Percentiles rank a stretch among this genome's conserved stretches.
Evolutionary conservation across 2,329 filamentous ascomycete species (phyloP).

Genomic region (Colletotrichum sp.): DNA sequence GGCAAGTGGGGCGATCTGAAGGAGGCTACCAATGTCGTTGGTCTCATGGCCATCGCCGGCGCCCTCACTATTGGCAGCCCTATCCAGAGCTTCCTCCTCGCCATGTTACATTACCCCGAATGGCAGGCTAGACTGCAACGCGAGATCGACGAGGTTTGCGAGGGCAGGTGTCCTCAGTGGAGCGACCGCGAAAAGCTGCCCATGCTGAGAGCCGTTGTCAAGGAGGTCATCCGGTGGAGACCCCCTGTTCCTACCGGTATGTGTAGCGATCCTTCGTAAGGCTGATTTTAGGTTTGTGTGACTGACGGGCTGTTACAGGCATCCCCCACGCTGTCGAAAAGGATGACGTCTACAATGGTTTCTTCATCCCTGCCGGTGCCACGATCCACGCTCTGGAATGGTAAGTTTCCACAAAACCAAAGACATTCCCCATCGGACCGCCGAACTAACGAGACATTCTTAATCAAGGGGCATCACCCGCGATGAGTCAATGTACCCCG

Average conservation of each 20-base stretch:
- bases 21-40: slow-evolving; percentile 50
- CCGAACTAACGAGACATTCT: slow-evolving; percentile 28
- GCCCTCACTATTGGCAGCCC: slow-evolving; percentile 49
- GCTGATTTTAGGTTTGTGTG: not conserved
- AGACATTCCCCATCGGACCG: not conserved
- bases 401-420: not conserved
- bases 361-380: slow-evolving; percentile 55
- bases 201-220: slow-evolving; percentile 42
- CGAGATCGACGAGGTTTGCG: slow-evolving; percentile 44
- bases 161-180: slow-evolving; percentile 49
- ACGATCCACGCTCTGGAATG: slow-evolving; percentile 49
- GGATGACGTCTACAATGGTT: slow-evolving; percentile 58
- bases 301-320: slow-evolving; percentile 28
- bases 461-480: slow-evolving; percentile 44
- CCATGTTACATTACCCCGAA: slow-evolving; percentile 36
- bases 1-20: slow-evolving; percentile 32
- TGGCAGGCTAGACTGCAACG: slow-evolving; percentile 39
- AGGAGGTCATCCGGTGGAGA: slow-evolving; percentile 56
- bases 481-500: slow-evolving; percentile 42
- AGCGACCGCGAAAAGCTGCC: slow-evolving; percentile 38
- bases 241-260: slow-evolving; percentile 57
- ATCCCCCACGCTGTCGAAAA: slow-evolving; percentile 57
- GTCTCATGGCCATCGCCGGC: slow-evolving; percentile 50
- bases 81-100: slow-evolving; percentile 38
- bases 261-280: slow-evolving; percentile 11